Conservation (phyloP, 257 asterid genomes). For the Solanum dulcamara region DNA sequence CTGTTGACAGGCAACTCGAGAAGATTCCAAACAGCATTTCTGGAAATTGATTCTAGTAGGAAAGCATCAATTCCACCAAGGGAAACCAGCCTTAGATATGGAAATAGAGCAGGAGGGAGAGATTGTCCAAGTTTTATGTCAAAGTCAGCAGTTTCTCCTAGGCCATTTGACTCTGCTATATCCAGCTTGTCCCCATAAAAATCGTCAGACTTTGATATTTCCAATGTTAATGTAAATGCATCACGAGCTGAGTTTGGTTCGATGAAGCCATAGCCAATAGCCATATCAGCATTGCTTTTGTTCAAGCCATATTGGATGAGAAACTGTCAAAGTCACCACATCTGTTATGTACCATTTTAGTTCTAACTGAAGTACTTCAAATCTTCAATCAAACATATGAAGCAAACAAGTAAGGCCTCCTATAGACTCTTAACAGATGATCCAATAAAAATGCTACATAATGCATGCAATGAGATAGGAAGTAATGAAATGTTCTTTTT, state of each 20-base stretch:
- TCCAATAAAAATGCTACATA: not conserved
- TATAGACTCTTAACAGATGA: not conserved
- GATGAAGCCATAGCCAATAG: constrained; percentile 84
- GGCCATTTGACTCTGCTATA: constrained; percentile 68
- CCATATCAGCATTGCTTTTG: constrained; percentile 93
- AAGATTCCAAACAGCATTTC: constrained; percentile 67
- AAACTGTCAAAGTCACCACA: constrained; percentile 46
- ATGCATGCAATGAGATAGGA: not conserved
- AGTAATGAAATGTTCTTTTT: not conserved
- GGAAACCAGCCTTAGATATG: constrained; percentile 64
- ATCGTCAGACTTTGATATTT: constrained; percentile 63
- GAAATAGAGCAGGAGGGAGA: constrained; percentile 69
- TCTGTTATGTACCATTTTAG: not conserved
- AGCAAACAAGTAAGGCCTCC: not conserved
- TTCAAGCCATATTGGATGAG: constrained; percentile 74
- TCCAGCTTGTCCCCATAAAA: constrained; percentile 73
- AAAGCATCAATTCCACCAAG: constrained; percentile 83
- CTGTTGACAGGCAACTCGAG: constrained; percentile 75
- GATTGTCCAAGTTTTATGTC: constrained; percentile 65
- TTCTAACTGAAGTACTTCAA: not conserved
- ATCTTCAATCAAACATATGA: not conserved
- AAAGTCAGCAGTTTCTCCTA: constrained; percentile 59
- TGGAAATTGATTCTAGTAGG: constrained; percentile 73
- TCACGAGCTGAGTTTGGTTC: constrained; percentile 53
- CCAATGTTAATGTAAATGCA: constrained; percentile 76